Conservation (phyloP, 2,329 filamentous ascomycete species). For the Beauveria sp. region DNA sequence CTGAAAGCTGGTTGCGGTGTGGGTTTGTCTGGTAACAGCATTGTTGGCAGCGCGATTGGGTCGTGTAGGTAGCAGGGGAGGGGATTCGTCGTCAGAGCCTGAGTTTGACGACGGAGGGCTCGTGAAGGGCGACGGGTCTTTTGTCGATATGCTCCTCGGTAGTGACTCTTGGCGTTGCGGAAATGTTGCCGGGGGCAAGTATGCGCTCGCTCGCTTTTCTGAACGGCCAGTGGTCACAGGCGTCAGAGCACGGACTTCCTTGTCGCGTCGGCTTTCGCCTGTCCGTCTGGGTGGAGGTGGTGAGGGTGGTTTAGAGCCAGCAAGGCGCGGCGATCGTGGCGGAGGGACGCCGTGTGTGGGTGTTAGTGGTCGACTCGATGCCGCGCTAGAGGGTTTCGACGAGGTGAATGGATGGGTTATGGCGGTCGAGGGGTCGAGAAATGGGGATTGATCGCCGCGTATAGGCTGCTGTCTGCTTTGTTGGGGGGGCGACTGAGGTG, state of each 20-base stretch:
- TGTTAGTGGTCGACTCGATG: conserved; percentile 48
- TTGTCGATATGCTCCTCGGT: conserved; percentile 18
- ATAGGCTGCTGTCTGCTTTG: conserved; percentile 26
- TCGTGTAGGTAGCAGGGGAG: conserved; percentile 41
- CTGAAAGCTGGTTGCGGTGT: conserved; percentile 31
- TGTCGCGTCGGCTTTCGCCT: conserved; percentile 47
- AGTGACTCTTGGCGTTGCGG: conserved; percentile 40
- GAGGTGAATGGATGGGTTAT: conserved; percentile 34
- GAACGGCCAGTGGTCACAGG: neutral
- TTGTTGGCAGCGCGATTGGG: conserved; percentile 36
- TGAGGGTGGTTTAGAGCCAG: conserved; percentile 48
- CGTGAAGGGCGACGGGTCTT: conserved; percentile 68
- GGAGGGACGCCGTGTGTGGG: conserved; percentile 33
- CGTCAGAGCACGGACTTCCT: conserved; percentile 24
- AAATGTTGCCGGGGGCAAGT: conserved; percentile 20
- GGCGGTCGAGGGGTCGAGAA: conserved; percentile 40
- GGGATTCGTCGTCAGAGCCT: conserved; percentile 44
- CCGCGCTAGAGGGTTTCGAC: conserved; percentile 39
- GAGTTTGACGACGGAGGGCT: conserved; percentile 69
- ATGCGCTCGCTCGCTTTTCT: conserved; percentile 21
- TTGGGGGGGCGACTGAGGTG: conserved; percentile 62
- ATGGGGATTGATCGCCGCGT: conserved; percentile 34
- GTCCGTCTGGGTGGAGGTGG: conserved; percentile 58
- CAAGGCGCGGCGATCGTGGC: conserved; percentile 38
- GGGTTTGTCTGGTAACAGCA: conserved; percentile 16